phyloP scores from a whole-genome alignment of 176 grass and related monocot species.

The Triticum monococcum region DNA sequence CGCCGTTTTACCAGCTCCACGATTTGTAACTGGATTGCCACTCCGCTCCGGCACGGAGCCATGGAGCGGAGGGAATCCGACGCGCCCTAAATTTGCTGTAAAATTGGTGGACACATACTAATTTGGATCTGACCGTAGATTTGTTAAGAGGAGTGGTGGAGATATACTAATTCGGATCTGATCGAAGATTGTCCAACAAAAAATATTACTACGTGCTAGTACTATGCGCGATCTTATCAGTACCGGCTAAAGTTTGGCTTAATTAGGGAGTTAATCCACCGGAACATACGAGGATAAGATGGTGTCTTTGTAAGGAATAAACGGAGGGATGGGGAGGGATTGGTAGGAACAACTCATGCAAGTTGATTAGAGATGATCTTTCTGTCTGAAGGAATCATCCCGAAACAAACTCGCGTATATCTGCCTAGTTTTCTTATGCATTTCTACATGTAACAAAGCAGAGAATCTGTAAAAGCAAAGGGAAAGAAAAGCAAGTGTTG shows the following conservation, averaged over 20 bases:
- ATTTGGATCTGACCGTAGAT: too few species aligned
- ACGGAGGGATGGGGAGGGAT: background rate
- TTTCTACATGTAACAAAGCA: constrained; percentile 5
- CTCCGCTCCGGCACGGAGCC: too few species aligned
- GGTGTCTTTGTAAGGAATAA: constrained; percentile 46
- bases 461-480: constrained; percentile 16
- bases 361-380: background rate
- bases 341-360: background rate
- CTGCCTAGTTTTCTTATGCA: constrained; percentile 14
- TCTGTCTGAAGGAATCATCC: constrained; percentile 22
- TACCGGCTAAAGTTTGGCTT: background rate
- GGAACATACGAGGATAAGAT: constrained; percentile 35
- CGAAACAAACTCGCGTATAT: constrained; percentile 14
- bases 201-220: background rate
- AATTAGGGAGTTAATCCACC: background rate
- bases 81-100: too few species aligned
- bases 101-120: background rate
- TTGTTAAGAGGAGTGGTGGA: too few species aligned
- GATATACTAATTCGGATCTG: background rate
- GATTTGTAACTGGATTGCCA: too few species aligned
- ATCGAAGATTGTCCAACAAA: background rate
- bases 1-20: too few species aligned
- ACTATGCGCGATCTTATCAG: background rate
- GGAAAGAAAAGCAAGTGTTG: constrained; percentile 13
- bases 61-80: too few species aligned